Evolutionary conservation across 495 filamentous ascomycete species (phyloP), one percentile per base, ranked within the genome.

Genomic region (Friedmanniomyces simplex): DNA sequence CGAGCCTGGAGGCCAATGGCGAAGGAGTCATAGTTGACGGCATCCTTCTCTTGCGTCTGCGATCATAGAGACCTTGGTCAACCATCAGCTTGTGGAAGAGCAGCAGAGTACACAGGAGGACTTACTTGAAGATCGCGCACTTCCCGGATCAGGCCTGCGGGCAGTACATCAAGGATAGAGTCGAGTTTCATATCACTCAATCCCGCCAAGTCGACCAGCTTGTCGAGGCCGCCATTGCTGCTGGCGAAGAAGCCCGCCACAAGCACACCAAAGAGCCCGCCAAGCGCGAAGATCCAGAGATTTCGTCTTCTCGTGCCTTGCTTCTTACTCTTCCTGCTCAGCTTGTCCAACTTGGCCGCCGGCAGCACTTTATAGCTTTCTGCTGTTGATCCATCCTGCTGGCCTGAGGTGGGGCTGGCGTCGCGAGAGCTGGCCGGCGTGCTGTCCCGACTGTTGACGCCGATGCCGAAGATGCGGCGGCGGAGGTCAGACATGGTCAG

Each of bases 11-110:
- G 66, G 20, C 93, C 93, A 32, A 96, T 85, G 0, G 89, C 76
- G 66, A 98, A 98, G 10, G 91, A 86, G 76, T 98, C 94, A 67
- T 95, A 93, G 64, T 85, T 85, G 59, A 95, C 80, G 37, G 87
- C 83, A 52, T 91, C 91, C 56, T 87, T 82, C 69, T 96, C 90
- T 63, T 84, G 81, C 77, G 88, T 82, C 86, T 79, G 71, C 59
- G 55, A 54, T 45, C 52, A 50, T 24, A 37, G 16, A 22, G 18
- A 59, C 58, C 42, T 64, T 64, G n/a, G 61, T 63, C 51, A 63
- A 63, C 50, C 36, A 43, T 43, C 37, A 54, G 51, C 18, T n/a
- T 42, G 8, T 43, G 51, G 55, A 45, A 54, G 45, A 24, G 60
- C 41, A 37, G 51, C 39, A 34, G 1, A 10, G 51, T 34, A 3